Evolutionary conservation across 2,329 filamentous ascomycete species (phyloP), one percentile per base, ranked within the genome.

Genomic region (Monilinia vaccinii-corymbosi): DNA sequence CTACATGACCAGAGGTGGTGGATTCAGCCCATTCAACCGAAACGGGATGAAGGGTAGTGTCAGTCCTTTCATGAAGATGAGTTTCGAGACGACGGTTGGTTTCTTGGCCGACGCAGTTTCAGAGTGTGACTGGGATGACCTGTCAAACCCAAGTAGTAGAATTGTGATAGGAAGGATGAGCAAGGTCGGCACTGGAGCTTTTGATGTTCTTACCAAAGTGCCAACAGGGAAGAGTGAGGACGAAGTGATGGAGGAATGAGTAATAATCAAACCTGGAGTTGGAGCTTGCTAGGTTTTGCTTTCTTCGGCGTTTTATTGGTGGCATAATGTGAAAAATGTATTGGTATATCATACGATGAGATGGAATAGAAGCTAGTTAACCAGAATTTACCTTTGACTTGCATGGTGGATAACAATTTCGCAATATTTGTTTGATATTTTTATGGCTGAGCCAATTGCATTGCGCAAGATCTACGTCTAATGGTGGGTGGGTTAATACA

Each of bases 1-100:
- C 73, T 91, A 91, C 73, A 99, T 99, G 94, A 99, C 94, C n/a
- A 83, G 93, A 57, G 87, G 86, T 62, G 94, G 94, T 66, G 86
- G 84, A 1, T 99, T 95, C 76, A 88, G 86, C 51, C 87, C 94
- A 0, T 99, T 99, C 77, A 96, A 90, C 75, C 88, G 94, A 52
- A 95, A 89, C 71, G 94, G 93, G 1, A 78, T 99, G 62, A 86
- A 85, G 71, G 86, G 89, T 65, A 92, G 90, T 70, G 87, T 93
- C 32, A 92, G 87, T 66, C 91, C 94, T 0, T 93, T 99, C 68
- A 93, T 94, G 75, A 97, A 97, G 81, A 97, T 97, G 93, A 96
- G 90, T 73, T 99, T 97, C 76, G 94, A 99, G 81, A 99, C 94
- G 4, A 99, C 94, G 2, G 82, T 97, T 44, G 87, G 88, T 0